Conservation (phyloP, 2,329 filamentous ascomycete genomes). For the Penicillium capsulatum region DNA sequence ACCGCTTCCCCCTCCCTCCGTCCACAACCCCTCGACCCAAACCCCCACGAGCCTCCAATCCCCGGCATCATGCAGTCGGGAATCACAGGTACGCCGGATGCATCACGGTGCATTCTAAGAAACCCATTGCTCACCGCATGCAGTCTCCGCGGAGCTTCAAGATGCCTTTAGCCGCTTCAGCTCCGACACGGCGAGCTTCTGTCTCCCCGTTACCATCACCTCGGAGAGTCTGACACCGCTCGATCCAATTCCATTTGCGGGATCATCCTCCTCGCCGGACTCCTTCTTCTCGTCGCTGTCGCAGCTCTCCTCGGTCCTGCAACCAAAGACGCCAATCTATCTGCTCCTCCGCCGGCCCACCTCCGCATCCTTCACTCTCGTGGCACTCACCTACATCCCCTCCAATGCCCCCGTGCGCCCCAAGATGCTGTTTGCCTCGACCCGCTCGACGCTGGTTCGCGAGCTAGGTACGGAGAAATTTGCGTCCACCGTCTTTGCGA, state of each 20-base stretch:
- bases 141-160: conserved; percentile 46
- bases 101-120: background rate
- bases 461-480: conserved; percentile 62
- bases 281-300: conserved; percentile 51
- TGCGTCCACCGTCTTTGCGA: conserved; percentile 55
- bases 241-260: conserved; percentile 37
- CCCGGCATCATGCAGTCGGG: conserved; percentile 45
- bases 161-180: conserved; percentile 45
- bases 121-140: conserved; percentile 3
- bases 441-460: conserved; percentile 55
- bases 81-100: conserved; percentile 40
- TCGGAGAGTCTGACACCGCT: conserved; percentile 43
- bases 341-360: conserved; percentile 55
- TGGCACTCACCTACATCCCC: conserved; percentile 61
- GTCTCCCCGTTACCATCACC: conserved; percentile 46
- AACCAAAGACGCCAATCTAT: conserved; percentile 56
- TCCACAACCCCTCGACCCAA: conserved; percentile 19
- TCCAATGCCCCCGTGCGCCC: conserved; percentile 59
- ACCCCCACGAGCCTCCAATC: conserved; percentile 3
- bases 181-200: conserved; percentile 40
- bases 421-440: conserved; percentile 64
- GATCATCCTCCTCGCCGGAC: conserved; percentile 33
- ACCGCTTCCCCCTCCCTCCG: conserved; percentile 20
- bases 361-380: conserved; percentile 27
- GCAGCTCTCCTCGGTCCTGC: conserved; percentile 49